A percentile compares a stretch with the other conserved stretches of the same genome.
Conservation (phyloP, 2,329 filamentous ascomycete genomes). For the Xylariaceae sp. region DNA sequence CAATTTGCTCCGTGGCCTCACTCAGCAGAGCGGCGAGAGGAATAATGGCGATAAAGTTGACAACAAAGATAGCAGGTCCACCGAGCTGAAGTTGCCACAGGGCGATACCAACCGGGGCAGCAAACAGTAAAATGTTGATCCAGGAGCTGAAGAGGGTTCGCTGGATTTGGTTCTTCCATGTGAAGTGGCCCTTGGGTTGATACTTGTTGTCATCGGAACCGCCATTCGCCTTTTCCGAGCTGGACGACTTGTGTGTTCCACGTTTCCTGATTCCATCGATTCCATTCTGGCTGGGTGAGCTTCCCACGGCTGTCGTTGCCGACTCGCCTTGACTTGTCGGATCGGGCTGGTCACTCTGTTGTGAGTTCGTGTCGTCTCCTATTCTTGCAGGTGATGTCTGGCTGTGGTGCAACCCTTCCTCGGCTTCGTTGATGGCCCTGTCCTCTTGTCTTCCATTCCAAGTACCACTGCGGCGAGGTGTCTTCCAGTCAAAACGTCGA, state of each 20-base stretch:
- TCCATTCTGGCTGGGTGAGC: slow-evolving; percentile 5
- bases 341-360: neutral
- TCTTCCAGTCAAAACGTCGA: slow-evolving; percentile 11
- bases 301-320: slow-evolving; percentile 12
- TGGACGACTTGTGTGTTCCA: slow-evolving; percentile 2
- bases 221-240: slow-evolving; percentile 17
- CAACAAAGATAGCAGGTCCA: slow-evolving; percentile 61
- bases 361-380: neutral
- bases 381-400: slow-evolving; percentile 9
- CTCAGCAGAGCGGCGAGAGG: slow-evolving; percentile 83
- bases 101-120: slow-evolving; percentile 76
- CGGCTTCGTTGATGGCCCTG: neutral
- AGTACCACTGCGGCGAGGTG: slow-evolving; percentile 12
- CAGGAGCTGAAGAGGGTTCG: slow-evolving; percentile 78
- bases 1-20: slow-evolving; percentile 88
- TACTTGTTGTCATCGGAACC: slow-evolving; percentile 3
- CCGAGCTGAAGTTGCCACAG: slow-evolving; percentile 60
- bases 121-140: slow-evolving; percentile 79
- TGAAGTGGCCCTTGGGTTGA: slow-evolving; percentile 55
- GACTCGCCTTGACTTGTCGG: slow-evolving; percentile 3
- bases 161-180: slow-evolving; percentile 63
- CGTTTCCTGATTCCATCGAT: slow-evolving; percentile 2
- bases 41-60: slow-evolving; percentile 94
- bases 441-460: slow-evolving; percentile 11
- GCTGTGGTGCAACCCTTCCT: neutral